Evolutionary conservation across 441 rosid genomes (phyloP).

Genomic region (Gossypium gossypioides): DNA sequence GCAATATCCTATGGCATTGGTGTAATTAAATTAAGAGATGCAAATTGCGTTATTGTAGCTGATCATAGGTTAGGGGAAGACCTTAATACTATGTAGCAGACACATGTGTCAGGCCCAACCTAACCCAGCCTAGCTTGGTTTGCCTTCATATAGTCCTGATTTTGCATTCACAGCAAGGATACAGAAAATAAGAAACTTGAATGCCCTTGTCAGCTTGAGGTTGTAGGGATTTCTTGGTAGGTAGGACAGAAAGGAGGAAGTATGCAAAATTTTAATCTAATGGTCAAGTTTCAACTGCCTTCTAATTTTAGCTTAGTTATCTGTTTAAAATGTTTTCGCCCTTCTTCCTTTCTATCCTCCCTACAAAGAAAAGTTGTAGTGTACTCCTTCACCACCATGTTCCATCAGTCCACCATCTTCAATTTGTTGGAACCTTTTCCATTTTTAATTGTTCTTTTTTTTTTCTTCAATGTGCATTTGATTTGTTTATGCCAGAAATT

Average conservation of each 20-base stretch:
- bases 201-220: not conserved
- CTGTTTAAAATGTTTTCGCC: not conserved
- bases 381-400: not conserved
- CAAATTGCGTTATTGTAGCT: not conserved
- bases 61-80: not conserved
- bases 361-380: not conserved
- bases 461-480: not conserved
- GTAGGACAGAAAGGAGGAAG: not conserved
- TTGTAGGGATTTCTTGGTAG: not conserved
- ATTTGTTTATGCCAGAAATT: not conserved
- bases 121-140: not conserved
- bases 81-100: not conserved
- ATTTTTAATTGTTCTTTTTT: not conserved
- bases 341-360: not conserved
- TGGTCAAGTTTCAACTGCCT: not conserved
- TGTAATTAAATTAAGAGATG: not conserved
- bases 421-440: not conserved
- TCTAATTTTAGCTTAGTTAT: not conserved
- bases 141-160: not conserved
- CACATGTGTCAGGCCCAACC: not conserved
- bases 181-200: not conserved
- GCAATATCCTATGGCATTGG: not conserved
- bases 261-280: not conserved
- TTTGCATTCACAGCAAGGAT: not conserved
- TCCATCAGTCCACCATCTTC: not conserved